Base-by-base conservation (phyloP, 2,329 filamentous ascomycete genomes). In the Curvularia sp. region DNA sequence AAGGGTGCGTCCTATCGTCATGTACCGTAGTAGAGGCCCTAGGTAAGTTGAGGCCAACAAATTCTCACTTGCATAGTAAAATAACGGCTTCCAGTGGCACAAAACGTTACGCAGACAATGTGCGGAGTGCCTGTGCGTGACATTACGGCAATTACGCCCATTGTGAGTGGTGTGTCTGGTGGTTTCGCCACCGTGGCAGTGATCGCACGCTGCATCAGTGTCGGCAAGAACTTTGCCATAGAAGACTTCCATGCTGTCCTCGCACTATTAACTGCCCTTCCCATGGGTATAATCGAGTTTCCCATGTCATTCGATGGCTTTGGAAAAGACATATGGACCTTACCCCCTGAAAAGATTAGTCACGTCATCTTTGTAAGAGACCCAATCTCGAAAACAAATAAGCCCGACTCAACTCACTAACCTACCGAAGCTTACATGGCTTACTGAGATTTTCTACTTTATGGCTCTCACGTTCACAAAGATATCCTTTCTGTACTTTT, bases 281-380 rank as follows among this genome's bases (percentile, higher is more conserved):
- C 62, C 0, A 60, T 65, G 39, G 63, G 55, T 1, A 55, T 60
- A n/a, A 33, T 66, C 13, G 47, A 66, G 33, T 63, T 64, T 8
- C 18, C 51, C n/a, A 57, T 52, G 43, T 44, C 57, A 10, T 31
- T 22, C 0, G 50, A 55, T 4, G 83, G 83, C 0, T 70, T 84
- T 13, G 82, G 83, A 3, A 77, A 70, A n/a, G 83, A 85, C 50
- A 75, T 84, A 18, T 85, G 83, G 82, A 82, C 80, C 0, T 58
- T 85, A 4, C 56, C 72, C 0, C 62, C 72, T 0, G 65, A 74
- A 0, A 67, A 77, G 13, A 60, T 62, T 12, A 57, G 54, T 35
- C 54, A 38, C 0, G 47, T 61, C 18, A 30, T 56, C 9, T 28
- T 42, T 33, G 55, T 54, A 49, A 48, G 50, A 24, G n/a, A 2